These are phyloP conservation scores for Polysphondylium violaceum DNA, from an alignment of 78 protist genomes.

Conservation along the genomic window DNA sequence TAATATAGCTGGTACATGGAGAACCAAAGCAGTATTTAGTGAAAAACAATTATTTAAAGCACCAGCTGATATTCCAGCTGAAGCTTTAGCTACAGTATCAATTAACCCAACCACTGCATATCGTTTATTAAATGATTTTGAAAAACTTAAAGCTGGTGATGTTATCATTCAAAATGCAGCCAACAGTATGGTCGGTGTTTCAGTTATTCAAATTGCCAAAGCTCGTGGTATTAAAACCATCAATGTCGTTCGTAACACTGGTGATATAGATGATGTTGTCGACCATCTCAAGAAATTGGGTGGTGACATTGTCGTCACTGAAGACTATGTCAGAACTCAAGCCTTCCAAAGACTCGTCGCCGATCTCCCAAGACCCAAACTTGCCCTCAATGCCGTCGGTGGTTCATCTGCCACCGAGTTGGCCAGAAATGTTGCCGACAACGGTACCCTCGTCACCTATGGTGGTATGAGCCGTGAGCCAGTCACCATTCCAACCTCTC, in stretches of 20 bases:
- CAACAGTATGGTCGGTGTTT: slow-evolving; percentile 87
- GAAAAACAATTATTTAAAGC: slow-evolving; percentile 66
- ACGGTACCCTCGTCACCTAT: slow-evolving; percentile 91
- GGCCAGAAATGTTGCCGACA: slow-evolving; percentile 79
- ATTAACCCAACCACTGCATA: slow-evolving; percentile 95
- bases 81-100: slow-evolving; percentile 71
- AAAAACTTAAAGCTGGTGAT: slow-evolving; percentile 88
- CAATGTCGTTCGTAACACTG: slow-evolving; percentile 81
- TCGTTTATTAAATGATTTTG: slow-evolving; percentile 89
- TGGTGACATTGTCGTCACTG: slow-evolving; percentile 88
- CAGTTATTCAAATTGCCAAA: slow-evolving; percentile 88
- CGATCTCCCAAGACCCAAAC: slow-evolving; percentile 80
- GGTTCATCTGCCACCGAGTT: slow-evolving; percentile 85
- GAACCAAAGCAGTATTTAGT: slow-evolving; percentile 77
- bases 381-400: slow-evolving; percentile 91
- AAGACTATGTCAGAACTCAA: slow-evolving; percentile 55
- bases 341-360: slow-evolving; percentile 33
- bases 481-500: slow-evolving; percentile 78
- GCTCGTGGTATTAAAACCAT: slow-evolving; percentile 85
- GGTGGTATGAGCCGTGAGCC: slow-evolving; percentile 90
- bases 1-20: slow-evolving; percentile 88
- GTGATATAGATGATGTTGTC: slow-evolving; percentile 62
- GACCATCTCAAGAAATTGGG: slow-evolving; percentile 82
- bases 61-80: slow-evolving; percentile 80
- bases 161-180: slow-evolving; percentile 93